Evolutionary conservation across 306 rosid species (phyloP), one percentile per base, ranked within the genome.

Genomic region (Bauhinia variegata): DNA sequence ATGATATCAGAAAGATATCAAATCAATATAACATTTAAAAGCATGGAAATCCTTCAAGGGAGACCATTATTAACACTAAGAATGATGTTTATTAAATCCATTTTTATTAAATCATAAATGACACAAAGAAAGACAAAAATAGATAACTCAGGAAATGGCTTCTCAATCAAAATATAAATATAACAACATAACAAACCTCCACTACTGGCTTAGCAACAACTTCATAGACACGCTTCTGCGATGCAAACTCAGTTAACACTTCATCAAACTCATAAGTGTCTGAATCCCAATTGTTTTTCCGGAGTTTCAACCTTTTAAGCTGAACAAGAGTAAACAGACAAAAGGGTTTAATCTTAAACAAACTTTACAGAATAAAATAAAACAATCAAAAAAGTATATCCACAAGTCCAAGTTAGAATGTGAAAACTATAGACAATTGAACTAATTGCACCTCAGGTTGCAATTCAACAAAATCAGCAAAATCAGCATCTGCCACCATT

Each of bases 151-250:
- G 51, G 17, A 44, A 57, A 72, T 34, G 60, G 54, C 36, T 7
- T 74, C 34, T 31, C 31, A 15, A 75, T 65, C 23, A 57, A 32
- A 47, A 30, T 34, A 74, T 8, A 54, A 12, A 13, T 50, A 67
- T 37, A 59, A 17, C 51, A 60, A 44, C 57, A 67, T 12, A 50
- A 73, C 82, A 59, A 42, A 88, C 97, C 98, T 89, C 98, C 63
- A 93, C 97, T 12, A 93, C 98, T 70, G 98, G 98, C 88, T 93
- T 93, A 30, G 98, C 96, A 65, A 93, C 97, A 76, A 89, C 98
- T 83, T 93, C 98, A 64, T 89, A 93, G 66, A 89, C 98, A 38
- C 98, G 98, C 77, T 86, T 92, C 80, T 92, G 98, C 7, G 98
- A 92, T 39, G 95, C 93, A 60, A 59, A 86, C 72, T 92, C 96